Conservation (phyloP, 164 flowering plant genomes). For the Platanus orientalis region DNA sequence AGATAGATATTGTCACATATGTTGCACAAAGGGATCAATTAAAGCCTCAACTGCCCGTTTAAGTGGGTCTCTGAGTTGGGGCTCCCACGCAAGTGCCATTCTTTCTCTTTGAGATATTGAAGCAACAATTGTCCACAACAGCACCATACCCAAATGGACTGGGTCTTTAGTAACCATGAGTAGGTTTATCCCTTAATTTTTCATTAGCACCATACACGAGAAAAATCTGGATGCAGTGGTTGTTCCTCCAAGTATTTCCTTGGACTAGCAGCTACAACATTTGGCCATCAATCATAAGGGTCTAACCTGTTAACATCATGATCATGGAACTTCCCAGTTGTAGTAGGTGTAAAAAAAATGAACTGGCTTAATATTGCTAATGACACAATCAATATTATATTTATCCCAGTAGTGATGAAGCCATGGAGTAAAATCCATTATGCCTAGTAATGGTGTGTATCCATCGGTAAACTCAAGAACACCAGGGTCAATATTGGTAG, state of each 20-base stretch:
- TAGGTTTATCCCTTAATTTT: conserved; percentile 24
- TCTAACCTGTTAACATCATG: conserved; percentile 27
- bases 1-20: too few relatives aligned
- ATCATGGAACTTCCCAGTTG: conserved; percentile 22
- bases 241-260: conserved; percentile 26
- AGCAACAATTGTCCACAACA: conserved; percentile 40
- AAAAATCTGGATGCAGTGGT: conserved; percentile 19
- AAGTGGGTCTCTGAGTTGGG: conserved; percentile 28
- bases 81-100: conserved; percentile 50
- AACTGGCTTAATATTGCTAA: conserved; percentile 20
- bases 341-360: conserved; percentile 20
- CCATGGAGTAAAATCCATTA: conserved; percentile 51
- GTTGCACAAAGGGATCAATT: not conserved
- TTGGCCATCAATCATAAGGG: conserved; percentile 33
- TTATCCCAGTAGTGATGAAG: conserved; percentile 42
- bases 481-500: conserved; percentile 17
- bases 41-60: not conserved
- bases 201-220: conserved; percentile 30
- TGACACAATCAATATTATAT: conserved; percentile 22
- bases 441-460: conserved; percentile 33
- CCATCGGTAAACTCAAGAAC: conserved; percentile 22
- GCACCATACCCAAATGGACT: conserved; percentile 32
- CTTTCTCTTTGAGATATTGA: conserved; percentile 69
- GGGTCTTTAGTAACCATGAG: conserved; percentile 35
- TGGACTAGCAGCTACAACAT: conserved; percentile 20